Evolutionary conservation across 345 rosid species (phyloP).

Genomic region (Populus simonii): DNA sequence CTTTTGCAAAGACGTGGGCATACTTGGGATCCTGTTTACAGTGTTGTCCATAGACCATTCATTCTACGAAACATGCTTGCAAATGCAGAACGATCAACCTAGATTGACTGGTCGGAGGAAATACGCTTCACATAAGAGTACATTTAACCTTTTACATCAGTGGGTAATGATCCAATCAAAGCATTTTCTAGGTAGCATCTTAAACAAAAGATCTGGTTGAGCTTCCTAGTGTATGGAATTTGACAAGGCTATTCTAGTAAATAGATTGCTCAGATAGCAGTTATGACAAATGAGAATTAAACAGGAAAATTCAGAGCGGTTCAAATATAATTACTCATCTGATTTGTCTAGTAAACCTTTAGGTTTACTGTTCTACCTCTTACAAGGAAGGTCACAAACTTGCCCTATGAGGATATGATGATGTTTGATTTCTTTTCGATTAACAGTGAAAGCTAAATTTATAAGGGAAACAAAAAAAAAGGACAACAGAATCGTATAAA

Average conservation of each 20-base stretch:
- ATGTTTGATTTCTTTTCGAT: background rate
- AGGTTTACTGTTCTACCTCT: background rate
- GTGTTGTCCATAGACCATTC: background rate
- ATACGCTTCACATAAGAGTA: background rate
- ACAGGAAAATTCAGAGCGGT: background rate
- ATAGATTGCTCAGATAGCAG: background rate
- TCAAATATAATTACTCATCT: background rate
- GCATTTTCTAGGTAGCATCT: background rate
- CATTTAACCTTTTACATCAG: background rate
- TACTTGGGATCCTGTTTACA: background rate
- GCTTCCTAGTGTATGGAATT: background rate
- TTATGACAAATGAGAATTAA: background rate
- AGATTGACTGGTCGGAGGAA: constrained; percentile 3
- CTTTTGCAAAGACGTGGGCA: background rate
- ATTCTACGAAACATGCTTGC: background rate
- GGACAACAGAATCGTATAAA: background rate
- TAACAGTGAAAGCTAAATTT: background rate
- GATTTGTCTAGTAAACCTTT: background rate
- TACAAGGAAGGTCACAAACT: background rate
- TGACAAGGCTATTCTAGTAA: background rate
- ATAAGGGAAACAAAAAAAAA: background rate
- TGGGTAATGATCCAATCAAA: background rate
- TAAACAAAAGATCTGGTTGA: background rate
- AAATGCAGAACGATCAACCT: background rate
- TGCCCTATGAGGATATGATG: background rate